Evolutionary conservation across 2,329 filamentous ascomycete genomes (phyloP).

Genomic region (Diaporthe destruens): DNA sequence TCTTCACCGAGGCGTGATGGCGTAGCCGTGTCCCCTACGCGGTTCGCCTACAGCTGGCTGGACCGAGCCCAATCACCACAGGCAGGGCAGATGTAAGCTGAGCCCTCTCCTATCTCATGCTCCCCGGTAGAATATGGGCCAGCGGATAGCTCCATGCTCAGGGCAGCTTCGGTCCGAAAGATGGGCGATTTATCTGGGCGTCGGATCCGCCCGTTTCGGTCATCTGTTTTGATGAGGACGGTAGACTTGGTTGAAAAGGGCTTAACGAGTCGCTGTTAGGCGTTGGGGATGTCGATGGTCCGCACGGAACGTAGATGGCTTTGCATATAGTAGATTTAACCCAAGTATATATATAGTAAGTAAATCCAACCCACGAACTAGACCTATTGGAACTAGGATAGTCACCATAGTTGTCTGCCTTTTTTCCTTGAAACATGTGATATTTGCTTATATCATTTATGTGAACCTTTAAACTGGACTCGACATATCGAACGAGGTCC

Average conservation of each 20-base stretch:
- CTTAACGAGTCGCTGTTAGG: conserved; percentile 21
- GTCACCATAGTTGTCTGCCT: no score
- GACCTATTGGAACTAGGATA: no score
- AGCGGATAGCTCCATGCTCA: background rate
- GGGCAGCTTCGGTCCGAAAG: background rate
- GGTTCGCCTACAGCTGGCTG: background rate
- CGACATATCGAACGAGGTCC: no score
- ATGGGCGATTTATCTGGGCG: background rate
- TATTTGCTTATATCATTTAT: no score
- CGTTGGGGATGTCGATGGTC: background rate
- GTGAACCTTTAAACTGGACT: no score
- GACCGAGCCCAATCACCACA: background rate
- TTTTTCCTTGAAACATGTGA: no score
- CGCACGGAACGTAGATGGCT: conserved; percentile 8
- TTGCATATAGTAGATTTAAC: no score
- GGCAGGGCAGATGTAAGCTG: background rate
- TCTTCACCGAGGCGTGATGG: background rate
- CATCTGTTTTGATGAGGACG: conserved; percentile 3
- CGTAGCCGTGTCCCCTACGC: conserved; percentile 11
- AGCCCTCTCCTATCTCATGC: conserved; percentile 22
- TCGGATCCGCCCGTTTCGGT: background rate
- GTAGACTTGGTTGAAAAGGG: background rate
- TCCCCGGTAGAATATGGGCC: background rate
- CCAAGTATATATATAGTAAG: no score
- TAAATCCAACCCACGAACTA: no score